Evolutionary conservation across 208 protist genomes (phyloP).

Genomic region (Trypanosoma theileri): DNA sequence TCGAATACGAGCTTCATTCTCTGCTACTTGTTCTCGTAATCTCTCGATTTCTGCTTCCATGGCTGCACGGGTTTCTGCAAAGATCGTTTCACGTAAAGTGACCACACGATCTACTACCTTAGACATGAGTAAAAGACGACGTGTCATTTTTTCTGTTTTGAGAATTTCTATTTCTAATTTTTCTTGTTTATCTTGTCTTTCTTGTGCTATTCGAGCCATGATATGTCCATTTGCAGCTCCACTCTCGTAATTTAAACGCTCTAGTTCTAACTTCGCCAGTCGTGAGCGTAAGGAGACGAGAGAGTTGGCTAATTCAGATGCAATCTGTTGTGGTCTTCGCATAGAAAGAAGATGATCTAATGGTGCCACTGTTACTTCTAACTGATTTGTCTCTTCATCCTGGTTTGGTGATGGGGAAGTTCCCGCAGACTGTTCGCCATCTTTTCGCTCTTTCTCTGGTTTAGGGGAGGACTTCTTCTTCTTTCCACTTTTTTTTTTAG

Average conservation of each 20-base stretch:
- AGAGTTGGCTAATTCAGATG: slow-evolving; percentile 55
- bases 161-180: slow-evolving; percentile 60
- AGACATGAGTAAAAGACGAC: slow-evolving; percentile 49
- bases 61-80: slow-evolving; percentile 21
- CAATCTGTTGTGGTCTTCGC: slow-evolving; percentile 46
- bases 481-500: too few relatives aligned
- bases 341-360: slow-evolving; percentile 21
- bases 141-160: slow-evolving; percentile 48
- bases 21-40: slow-evolving; percentile 32
- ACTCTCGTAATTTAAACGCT: slow-evolving; percentile 23
- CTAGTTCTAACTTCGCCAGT: slow-evolving; percentile 50
- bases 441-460: too few relatives aligned
- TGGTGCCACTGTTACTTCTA: background rate
- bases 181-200: slow-evolving; percentile 50
- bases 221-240: slow-evolving; percentile 13
- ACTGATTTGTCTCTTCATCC: background rate
- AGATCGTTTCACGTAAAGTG: slow-evolving; percentile 30
- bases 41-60: slow-evolving; percentile 52
- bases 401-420: background rate
- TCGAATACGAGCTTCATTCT: slow-evolving; percentile 53
- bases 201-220: slow-evolving; percentile 42
- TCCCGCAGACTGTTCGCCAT: background rate
- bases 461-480: too few relatives aligned
- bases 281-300: slow-evolving; percentile 45
- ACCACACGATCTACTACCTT: slow-evolving; percentile 55